These are phyloP conservation scores for Lentinula edodes DNA, from an alignment of 768 basidiomycete genomes.

Conservation along the genomic window DNA sequence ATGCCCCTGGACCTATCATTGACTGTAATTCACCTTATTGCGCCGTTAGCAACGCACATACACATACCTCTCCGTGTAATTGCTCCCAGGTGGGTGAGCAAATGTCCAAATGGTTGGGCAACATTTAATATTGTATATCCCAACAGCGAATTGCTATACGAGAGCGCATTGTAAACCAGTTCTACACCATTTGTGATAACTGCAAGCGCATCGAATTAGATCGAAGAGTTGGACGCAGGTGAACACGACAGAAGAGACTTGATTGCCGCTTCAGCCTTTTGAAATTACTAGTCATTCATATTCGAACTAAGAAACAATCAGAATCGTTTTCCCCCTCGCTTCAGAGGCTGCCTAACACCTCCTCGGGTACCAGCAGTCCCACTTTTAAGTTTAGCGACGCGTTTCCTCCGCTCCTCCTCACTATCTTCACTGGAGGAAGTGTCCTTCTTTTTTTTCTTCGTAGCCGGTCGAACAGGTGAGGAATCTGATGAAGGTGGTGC, in stretches of 20 bases:
- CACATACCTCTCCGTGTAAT: constrained; percentile 1
- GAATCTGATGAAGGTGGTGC: constrained; percentile 38
- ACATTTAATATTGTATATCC: background rate
- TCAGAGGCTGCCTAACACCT: constrained; percentile 68
- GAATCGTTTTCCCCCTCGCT: constrained; percentile 71
- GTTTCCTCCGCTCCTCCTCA: constrained; percentile 44
- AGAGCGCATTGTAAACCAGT: constrained; percentile 4
- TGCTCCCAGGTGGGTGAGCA: background rate
- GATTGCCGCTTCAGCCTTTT: background rate
- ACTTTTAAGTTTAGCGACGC: constrained; percentile 33
- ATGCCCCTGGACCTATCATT: constrained; percentile 6
- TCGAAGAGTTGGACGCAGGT: constrained; percentile 5
- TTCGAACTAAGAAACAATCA: constrained; percentile 23
- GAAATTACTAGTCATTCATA: background rate
- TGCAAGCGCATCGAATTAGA: constrained; percentile 6
- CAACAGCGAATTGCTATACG: background rate
- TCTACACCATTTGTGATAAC: constrained; percentile 7
- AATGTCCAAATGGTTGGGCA: background rate
- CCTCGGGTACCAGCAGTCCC: constrained; percentile 32
- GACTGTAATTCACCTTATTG: constrained; percentile 3
- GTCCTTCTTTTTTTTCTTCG: constrained; percentile 39
- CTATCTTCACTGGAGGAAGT: constrained; percentile 49
- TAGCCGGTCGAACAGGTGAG: constrained; percentile 42
- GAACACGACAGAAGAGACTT: background rate
- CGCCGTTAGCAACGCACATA: background rate